phyloP scores from a whole-genome alignment of 371 early-diverging fungal genomes.

The Mortierella sp. region DNA sequence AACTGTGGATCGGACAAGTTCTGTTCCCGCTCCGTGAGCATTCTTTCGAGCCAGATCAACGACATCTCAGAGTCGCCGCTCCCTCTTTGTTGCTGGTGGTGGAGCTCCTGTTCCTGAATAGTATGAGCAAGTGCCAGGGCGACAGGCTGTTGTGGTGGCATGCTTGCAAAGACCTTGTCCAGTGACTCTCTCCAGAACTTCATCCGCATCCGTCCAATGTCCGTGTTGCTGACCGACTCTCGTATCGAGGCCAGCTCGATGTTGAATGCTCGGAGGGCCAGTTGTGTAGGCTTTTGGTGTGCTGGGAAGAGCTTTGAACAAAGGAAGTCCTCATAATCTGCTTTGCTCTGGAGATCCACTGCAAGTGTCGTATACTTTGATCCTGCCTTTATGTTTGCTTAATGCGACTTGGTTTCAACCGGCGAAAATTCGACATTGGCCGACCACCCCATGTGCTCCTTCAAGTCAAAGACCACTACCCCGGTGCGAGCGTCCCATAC shows the following conservation, averaged over 20 bases:
- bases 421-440: too few species aligned
- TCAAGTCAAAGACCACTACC: too few species aligned
- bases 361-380: too few species aligned
- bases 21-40: conserved; percentile 66
- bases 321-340: conserved; percentile 54
- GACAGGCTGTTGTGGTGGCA: conserved; percentile 83
- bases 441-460: too few species aligned
- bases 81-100: conserved; percentile 13
- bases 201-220: conserved; percentile 86
- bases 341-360: conserved; percentile 19
- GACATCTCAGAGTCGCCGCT: conserved; percentile 35
- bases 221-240: conserved; percentile 76
- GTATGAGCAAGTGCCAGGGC: conserved; percentile 73
- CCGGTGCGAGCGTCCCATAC: too few species aligned
- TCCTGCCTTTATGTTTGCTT: too few species aligned
- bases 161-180: conserved; percentile 76
- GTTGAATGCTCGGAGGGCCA: conserved; percentile 90
- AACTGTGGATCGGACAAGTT: conserved; percentile 78
- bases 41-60: conserved; percentile 54
- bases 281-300: conserved; percentile 43
- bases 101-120: conserved; percentile 66
- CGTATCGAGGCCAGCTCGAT: conserved; percentile 87
- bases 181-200: conserved; percentile 88
- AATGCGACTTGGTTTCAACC: too few species aligned
- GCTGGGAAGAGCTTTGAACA: conserved; percentile 53